phyloP scores from a whole-genome alignment of 106 monocot species.

The Gastrodia elata region DNA sequence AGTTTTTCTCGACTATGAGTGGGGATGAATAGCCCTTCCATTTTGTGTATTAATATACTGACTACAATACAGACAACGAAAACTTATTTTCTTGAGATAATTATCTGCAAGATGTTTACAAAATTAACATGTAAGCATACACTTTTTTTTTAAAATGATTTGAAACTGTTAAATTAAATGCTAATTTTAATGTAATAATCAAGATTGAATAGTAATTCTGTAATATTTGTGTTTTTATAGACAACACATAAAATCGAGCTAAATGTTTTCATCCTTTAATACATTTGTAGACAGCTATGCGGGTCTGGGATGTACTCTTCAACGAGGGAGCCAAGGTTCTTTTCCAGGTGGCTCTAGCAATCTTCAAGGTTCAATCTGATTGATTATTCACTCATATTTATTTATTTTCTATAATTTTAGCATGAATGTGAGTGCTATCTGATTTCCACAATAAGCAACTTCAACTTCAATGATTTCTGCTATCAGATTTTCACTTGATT shows the following conservation, averaged over 20 bases:
- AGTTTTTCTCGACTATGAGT: no score
- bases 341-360: slow-evolving; percentile 80
- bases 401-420: neutral
- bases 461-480: neutral
- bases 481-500: neutral
- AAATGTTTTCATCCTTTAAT: slow-evolving; percentile 9
- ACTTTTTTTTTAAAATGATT: no score
- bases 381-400: neutral
- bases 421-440: neutral
- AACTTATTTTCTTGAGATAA: no score
- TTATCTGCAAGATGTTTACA: no score
- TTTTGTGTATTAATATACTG: no score
- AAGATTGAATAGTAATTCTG: no score
- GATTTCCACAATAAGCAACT: neutral
- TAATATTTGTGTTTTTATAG: neutral
- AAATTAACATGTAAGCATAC: no score
- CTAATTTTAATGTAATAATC: no score
- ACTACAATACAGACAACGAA: no score
- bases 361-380: slow-evolving; percentile 59
- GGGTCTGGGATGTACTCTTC: slow-evolving; percentile 97
- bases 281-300: slow-evolving; percentile 58
- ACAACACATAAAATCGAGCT: neutral
- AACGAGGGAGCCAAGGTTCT: slow-evolving; percentile 95
- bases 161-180: no score
- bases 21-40: no score